Evolutionary conservation across 1,284 basidiomycete genomes (phyloP).

Genomic region (Veloboletus limbatus): DNA sequence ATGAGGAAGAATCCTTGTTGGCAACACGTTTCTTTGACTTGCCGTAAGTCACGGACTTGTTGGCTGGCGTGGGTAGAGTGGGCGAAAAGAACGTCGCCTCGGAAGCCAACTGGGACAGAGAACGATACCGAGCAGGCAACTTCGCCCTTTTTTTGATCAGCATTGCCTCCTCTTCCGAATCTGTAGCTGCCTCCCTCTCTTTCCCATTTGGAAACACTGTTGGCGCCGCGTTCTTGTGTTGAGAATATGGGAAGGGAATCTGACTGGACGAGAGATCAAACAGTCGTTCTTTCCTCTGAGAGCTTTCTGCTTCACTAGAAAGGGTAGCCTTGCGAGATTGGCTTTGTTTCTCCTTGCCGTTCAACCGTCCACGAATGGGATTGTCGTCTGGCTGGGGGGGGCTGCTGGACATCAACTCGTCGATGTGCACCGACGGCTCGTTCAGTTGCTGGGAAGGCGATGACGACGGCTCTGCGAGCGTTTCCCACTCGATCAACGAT

Average conservation of each 20-base stretch:
- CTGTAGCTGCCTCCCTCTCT: slow-evolving; percentile 6
- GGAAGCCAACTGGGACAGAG: slow-evolving; percentile 50
- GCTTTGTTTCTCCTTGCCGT: slow-evolving; percentile 4
- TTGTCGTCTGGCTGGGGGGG: slow-evolving; percentile 18
- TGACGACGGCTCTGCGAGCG: slow-evolving; percentile 19
- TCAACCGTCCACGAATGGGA: not conserved
- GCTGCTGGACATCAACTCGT: slow-evolving; percentile 42
- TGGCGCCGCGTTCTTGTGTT: slow-evolving; percentile 28
- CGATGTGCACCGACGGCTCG: slow-evolving; percentile 30
- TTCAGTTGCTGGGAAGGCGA: slow-evolving; percentile 21
- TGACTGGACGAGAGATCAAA: slow-evolving; percentile 46
- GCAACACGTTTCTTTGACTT: slow-evolving; percentile 35
- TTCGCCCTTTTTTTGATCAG: slow-evolving; percentile 26
- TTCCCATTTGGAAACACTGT: not conserved
- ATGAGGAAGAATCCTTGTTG: slow-evolving; percentile 36
- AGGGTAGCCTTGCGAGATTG: slow-evolving; percentile 1
- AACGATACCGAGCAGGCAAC: slow-evolving; percentile 37
- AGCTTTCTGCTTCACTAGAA: not conserved
- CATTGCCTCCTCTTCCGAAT: slow-evolving; percentile 39
- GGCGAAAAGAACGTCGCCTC: slow-evolving; percentile 42
- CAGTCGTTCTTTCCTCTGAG: slow-evolving; percentile 31
- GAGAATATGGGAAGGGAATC: slow-evolving; percentile 46
- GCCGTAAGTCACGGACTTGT: slow-evolving; percentile 21
- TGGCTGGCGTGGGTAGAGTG: slow-evolving; percentile 25
- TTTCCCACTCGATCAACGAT: slow-evolving; percentile 25